Percentiles rank a stretch among this genome's conserved stretches.
Conservation (phyloP, 2,329 filamentous ascomycete species). For the Talaromyces sp. region DNA sequence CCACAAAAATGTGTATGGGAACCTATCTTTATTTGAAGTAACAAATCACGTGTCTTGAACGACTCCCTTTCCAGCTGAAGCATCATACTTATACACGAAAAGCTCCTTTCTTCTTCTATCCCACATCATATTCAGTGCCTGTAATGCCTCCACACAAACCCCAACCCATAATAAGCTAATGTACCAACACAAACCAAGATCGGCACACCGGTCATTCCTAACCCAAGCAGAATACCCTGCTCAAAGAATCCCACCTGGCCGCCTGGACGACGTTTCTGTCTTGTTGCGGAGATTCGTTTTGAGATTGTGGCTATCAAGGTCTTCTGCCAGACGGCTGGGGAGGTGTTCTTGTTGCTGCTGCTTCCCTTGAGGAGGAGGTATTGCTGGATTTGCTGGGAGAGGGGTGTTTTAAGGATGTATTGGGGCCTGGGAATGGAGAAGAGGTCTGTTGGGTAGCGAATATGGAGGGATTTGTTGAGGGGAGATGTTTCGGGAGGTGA, state of each 20-base stretch:
- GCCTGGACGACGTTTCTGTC: constrained; percentile 26
- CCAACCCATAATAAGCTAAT: constrained; percentile 15
- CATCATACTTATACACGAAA: background rate
- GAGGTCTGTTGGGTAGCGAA: constrained; percentile 43
- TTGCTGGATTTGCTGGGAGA: constrained; percentile 11
- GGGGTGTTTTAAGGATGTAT: constrained; percentile 30
- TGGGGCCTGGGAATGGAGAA: constrained; percentile 49
- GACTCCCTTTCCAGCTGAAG: background rate
- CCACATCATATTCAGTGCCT: background rate
- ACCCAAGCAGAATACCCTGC: constrained; percentile 43
- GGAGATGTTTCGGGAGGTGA: constrained; percentile 30
- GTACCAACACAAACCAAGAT: constrained; percentile 10
- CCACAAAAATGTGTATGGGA: background rate
- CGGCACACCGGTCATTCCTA: constrained; percentile 3
- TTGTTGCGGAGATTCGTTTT: constrained; percentile 5
- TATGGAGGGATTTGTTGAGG: constrained; percentile 31
- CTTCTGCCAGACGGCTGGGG: background rate
- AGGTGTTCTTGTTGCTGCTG: background rate
- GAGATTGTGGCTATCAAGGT: background rate
- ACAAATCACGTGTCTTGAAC: background rate
- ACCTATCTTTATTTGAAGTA: background rate
- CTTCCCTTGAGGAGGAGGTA: background rate
- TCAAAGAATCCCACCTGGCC: constrained; percentile 49
- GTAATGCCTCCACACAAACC: background rate
- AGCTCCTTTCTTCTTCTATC: background rate